Evolutionary conservation across 169 alveolate genomes (phyloP), one percentile per base, ranked within the genome.

Genomic region (Theileria parva): DNA sequence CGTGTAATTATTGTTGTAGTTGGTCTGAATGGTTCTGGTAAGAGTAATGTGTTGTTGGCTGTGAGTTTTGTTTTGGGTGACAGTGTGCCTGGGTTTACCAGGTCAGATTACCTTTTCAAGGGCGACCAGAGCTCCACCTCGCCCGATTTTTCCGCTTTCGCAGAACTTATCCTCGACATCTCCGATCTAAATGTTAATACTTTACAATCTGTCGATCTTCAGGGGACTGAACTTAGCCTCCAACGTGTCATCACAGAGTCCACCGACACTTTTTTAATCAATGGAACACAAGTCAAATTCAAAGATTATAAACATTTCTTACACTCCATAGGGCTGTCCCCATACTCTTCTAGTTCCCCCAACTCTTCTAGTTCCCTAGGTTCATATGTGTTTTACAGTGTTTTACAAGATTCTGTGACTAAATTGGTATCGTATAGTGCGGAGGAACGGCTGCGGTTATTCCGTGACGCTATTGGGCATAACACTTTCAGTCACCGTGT

Each of bases 1-100:
- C n/a, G n/a, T n/a, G n/a, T n/a, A n/a, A n/a, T n/a, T n/a, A n/a
- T n/a, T n/a, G n/a, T 27, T 6, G 23, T 80, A 84, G 90, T 84
- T 34, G 90, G 90, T 15, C 70, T 69, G 39, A 84, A 84, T 63
- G 90, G 90, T 17, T 77, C 87, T 5, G 90, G 90, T 25, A 84
- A 84, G 77, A 77, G 86, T 57, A 84, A 84, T 48, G 72, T 84
- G 34, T 28, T 84, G 44, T 64, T 77, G 27, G 90, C 90, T 13
- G 70, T 84, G 37, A 65, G 78, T 27, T 84, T 84, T 19, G 87
- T 77, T 19, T 32, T 84, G 39, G 84, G 76, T 19, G 85, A 81
- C 57, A 65, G 17, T 19, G 28, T 77, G 11, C 68, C 50, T 64
- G 77, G 61, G 9, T 55, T 74, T 27, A 76, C 70, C 37, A 72